Percentiles rank a stretch among this genome's conserved stretches.
These are phyloP conservation scores for Phytophthora megakarya DNA, from an alignment of 352 stramenopile genomes.

Conservation along the genomic window DNA sequence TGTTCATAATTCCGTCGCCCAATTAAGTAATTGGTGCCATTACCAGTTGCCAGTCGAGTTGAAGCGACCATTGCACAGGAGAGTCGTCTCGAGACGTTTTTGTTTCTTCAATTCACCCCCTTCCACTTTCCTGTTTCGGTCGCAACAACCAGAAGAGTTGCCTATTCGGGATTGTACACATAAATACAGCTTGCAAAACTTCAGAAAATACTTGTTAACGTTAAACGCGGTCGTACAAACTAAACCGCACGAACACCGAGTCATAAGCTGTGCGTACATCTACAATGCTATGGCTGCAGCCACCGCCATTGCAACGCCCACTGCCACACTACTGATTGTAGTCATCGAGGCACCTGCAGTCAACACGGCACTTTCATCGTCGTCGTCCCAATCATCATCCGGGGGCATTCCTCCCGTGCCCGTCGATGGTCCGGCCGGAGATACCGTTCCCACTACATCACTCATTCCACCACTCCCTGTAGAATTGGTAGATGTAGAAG, in stretches of 20 bases:
- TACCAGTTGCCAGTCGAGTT: constrained; percentile 8
- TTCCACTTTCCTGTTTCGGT: constrained; percentile 5
- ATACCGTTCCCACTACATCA: constrained; percentile 45
- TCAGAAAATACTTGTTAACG: constrained; percentile 28
- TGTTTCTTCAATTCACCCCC: constrained; percentile 8
- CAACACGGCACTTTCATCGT: constrained; percentile 50
- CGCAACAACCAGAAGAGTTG: not conserved
- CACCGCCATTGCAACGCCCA: constrained; percentile 18
- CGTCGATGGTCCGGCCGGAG: constrained; percentile 17
- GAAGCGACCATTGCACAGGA: not conserved
- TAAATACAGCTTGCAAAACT: constrained; percentile 24
- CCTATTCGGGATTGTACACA: constrained; percentile 22
- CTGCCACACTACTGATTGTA: constrained; percentile 6
- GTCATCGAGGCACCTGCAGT: constrained; percentile 18
- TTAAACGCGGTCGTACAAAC: constrained; percentile 20
- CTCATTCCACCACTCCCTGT: constrained; percentile 33
- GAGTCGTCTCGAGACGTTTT: constrained; percentile 20
- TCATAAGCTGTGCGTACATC: constrained; percentile 9
- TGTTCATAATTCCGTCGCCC: constrained; percentile 53
- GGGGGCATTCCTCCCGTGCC: constrained; percentile 29
- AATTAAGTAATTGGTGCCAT: constrained; percentile 20
- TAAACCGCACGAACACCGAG: constrained; percentile 6
- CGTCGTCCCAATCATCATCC: constrained; percentile 70
- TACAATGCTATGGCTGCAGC: constrained; percentile 28
- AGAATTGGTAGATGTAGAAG: constrained; percentile 32